Evolutionary conservation across 176 grass and related monocot genomes (phyloP).

Genomic region (Bothriochloa decipiens): DNA sequence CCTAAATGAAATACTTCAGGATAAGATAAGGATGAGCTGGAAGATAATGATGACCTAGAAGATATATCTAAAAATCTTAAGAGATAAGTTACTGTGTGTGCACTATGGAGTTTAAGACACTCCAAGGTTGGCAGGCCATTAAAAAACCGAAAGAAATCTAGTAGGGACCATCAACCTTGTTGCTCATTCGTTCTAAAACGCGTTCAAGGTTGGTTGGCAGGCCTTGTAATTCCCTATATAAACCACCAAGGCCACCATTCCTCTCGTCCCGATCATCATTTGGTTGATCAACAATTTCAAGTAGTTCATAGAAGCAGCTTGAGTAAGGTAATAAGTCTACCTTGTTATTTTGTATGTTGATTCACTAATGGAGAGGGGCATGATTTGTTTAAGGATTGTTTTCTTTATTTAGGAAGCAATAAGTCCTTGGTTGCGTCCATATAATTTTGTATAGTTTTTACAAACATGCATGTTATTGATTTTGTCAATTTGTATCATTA

Average conservation of each 20-base stretch:
- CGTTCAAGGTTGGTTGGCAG: no score
- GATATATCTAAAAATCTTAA: background rate
- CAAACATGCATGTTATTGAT: no score
- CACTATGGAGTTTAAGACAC: background rate
- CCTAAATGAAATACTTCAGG: no score
- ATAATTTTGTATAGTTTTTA: background rate
- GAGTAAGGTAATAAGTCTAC: background rate
- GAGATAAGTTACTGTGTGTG: background rate
- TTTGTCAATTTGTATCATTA: background rate
- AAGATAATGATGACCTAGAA: background rate
- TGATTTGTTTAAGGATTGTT: background rate
- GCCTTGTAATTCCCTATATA: conserved; percentile 9
- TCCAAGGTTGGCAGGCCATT: background rate
- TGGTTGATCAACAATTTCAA: background rate
- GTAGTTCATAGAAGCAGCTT: background rate
- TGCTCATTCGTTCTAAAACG: background rate
- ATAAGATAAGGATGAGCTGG: no score
- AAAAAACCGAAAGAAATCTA: background rate
- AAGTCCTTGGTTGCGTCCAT: background rate
- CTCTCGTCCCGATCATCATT: background rate
- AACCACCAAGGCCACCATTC: background rate
- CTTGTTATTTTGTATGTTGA: background rate
- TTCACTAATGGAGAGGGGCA: background rate
- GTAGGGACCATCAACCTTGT: background rate
- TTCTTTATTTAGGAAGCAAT: background rate